A percentile compares a stretch with the other conserved stretches of the same genome.
Conservation (phyloP, 208 protist genomes). For the Histomonas meleagridis region DNA sequence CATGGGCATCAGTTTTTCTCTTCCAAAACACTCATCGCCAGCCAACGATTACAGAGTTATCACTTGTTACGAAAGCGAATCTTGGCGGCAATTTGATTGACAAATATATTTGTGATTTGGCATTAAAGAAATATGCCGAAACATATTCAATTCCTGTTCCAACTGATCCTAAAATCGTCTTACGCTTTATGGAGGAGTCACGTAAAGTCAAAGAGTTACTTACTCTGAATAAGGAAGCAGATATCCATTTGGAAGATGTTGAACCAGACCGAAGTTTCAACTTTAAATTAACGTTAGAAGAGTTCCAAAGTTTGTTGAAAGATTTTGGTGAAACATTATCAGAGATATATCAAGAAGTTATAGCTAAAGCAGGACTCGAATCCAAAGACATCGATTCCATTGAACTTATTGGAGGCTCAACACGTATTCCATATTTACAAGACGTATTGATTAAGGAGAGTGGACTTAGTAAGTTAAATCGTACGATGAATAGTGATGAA, state of each 20-base stretch:
- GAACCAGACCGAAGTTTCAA: neutral
- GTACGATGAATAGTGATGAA: neutral
- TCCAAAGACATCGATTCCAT: neutral
- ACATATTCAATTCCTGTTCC: too few species aligned
- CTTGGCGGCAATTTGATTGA: neutral
- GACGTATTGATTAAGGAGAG: neutral
- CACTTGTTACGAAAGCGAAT: neutral
- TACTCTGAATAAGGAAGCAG: neutral
- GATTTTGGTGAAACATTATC: neutral
- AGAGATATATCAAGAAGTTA: neutral
- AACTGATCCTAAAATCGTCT: neutral
- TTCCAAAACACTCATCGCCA: neutral
- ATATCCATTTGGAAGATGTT: neutral
- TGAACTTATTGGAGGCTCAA: neutral
- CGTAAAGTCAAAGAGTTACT: neutral
- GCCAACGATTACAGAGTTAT: neutral
- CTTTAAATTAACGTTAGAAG: neutral
- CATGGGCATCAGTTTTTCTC: neutral
- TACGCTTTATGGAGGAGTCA: neutral
- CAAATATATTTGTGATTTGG: neutral
- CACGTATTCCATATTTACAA: neutral
- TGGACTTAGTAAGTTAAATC: neutral
- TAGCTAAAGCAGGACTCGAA: neutral
- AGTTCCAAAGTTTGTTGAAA: neutral
- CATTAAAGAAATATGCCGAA: neutral